A percentile compares a stretch with the other conserved stretches of the same genome.
Evolutionary conservation across 2,329 filamentous ascomycete species (phyloP).

Genomic region (Orbilia javanica): DNA sequence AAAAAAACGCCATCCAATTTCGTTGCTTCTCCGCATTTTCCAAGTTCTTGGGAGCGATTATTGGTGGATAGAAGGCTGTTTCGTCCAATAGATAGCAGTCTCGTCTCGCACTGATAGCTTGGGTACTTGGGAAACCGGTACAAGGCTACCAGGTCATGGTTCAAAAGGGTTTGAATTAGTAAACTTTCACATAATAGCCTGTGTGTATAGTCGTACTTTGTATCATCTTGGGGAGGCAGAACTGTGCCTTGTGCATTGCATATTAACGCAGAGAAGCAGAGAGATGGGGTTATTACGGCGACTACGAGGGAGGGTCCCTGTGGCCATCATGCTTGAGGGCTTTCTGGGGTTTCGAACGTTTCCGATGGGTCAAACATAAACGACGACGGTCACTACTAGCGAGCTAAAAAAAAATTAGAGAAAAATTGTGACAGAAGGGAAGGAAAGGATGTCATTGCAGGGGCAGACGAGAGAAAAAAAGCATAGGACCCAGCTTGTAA

Average conservation of each 20-base stretch:
- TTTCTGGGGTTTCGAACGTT: conserved; percentile 38
- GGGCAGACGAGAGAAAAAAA: conserved; percentile 27
- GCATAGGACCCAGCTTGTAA: conserved; percentile 2
- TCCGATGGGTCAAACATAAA: conserved; percentile 31
- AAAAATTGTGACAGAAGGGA: conserved; percentile 21
- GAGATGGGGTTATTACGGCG: conserved; percentile 45
- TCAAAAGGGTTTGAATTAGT: conserved; percentile 25
- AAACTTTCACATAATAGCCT: conserved; percentile 42
- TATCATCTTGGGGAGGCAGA: conserved; percentile 35
- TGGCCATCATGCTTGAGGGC: conserved; percentile 20
- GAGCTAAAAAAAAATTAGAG: not conserved
- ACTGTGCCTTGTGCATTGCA: conserved; percentile 50
- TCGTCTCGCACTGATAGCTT: conserved; percentile 40
- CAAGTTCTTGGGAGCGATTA: conserved; percentile 49
- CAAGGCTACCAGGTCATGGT: conserved; percentile 38
- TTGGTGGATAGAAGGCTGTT: conserved; percentile 15
- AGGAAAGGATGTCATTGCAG: conserved; percentile 29
- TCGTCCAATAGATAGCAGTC: conserved; percentile 47
- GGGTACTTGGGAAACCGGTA: not conserved
- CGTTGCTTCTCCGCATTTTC: conserved; percentile 51
- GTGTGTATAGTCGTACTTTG: conserved; percentile 25
- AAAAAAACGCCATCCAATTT: conserved; percentile 50
- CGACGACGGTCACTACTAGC: conserved; percentile 25
- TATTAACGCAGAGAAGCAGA: conserved; percentile 32
- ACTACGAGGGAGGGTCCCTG: conserved; percentile 44